phyloP scores from a whole-genome alignment of 208 protist genomes.

The Trypanosoma caninum region DNA sequence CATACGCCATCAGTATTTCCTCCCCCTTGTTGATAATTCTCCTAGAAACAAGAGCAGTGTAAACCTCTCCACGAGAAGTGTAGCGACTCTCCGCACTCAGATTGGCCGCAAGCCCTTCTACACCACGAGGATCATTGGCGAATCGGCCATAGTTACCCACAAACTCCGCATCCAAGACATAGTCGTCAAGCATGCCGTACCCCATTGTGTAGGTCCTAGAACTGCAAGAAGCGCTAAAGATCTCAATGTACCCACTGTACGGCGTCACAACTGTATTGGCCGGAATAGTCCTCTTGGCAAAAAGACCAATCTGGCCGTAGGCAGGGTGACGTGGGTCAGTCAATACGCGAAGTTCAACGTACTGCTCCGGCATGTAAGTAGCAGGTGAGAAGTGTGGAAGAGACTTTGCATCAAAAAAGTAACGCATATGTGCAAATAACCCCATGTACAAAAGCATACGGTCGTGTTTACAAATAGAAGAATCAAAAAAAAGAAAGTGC shows the following conservation, averaged over 20 bases:
- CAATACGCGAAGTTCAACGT: constrained; percentile 79
- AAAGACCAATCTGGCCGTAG: constrained; percentile 84
- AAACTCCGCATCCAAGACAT: constrained; percentile 87
- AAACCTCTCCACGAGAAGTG: constrained; percentile 73
- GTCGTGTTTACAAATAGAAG: constrained; percentile 60
- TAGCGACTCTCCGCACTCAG: constrained; percentile 78
- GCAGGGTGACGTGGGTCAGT: constrained; percentile 76
- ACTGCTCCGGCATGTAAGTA: constrained; percentile 63
- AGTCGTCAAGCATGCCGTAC: constrained; percentile 78
- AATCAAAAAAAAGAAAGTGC: constrained; percentile 79
- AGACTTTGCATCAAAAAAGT: constrained; percentile 39
- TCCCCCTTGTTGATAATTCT: constrained; percentile 73
- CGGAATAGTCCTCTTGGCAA: constrained; percentile 62
- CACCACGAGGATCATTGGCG: constrained; percentile 83
- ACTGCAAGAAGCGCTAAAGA: constrained; percentile 75
- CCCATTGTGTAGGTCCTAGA: constrained; percentile 90
- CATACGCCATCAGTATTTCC: constrained; percentile 90
- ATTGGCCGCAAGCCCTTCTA: constrained; percentile 65
- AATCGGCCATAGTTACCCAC: constrained; percentile 85
- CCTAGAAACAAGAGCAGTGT: constrained; percentile 76
- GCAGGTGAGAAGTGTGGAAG: constrained; percentile 34
- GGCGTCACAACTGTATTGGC: constrained; percentile 72
- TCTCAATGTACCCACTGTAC: constrained; percentile 82
- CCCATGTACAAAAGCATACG: constrained; percentile 67
- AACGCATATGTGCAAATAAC: constrained; percentile 44